Evolutionary conservation across 306 rosid species (phyloP), one percentile per base, ranked within the genome.

Genomic region (Boehmeria nivea): DNA sequence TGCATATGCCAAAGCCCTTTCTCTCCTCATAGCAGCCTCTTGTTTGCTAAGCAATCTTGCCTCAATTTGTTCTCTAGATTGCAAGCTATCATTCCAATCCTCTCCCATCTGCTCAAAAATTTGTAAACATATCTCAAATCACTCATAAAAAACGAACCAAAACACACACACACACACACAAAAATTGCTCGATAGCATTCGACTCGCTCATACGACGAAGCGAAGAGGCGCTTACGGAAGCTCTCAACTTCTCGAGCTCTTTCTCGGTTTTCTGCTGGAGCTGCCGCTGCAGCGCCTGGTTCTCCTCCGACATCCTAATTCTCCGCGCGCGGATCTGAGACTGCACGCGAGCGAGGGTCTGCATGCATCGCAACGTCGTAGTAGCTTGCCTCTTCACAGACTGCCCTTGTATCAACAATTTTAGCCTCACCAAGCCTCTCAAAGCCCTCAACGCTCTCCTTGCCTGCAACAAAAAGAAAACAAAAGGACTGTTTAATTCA

Each of bases 351-450:
- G 95, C 78, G 60, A 87, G 78, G 10, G 96, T 87, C 76, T 93
- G 99, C 96, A 93, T 87, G 77, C 89, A 85, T 72, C 65, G 82
- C 51, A 93, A 81, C 18, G 96, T 73, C 28, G 80, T 73, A 15
- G 86, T 71, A 25, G 86, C 83, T 76, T 93, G 99, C 28, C 94
- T 67, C 76, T 87, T 85, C 57, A 87, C 95, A 23, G 78, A 75
- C 65, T 85, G 86, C 25, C 93, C 94, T 60, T 79, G 65, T n/a
- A 87, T 69, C 81, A 87, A 63, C 20, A 83, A 67, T 59, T 68
- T 87, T 85, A 93, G 71, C 85, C 96, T 81, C 56, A 70, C 88
- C 78, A 93, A 73, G 54, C 95, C 95, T 71, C 78, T 81, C 79
- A 85, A 66, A 34, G 83, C 89, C 25, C 80, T 80, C 68, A 83